A percentile compares a stretch with the other conserved stretches of the same genome.
phyloP scores from a whole-genome alignment of 2,329 filamentous ascomycete genomes.

The Clonostachys rhizophaga region DNA sequence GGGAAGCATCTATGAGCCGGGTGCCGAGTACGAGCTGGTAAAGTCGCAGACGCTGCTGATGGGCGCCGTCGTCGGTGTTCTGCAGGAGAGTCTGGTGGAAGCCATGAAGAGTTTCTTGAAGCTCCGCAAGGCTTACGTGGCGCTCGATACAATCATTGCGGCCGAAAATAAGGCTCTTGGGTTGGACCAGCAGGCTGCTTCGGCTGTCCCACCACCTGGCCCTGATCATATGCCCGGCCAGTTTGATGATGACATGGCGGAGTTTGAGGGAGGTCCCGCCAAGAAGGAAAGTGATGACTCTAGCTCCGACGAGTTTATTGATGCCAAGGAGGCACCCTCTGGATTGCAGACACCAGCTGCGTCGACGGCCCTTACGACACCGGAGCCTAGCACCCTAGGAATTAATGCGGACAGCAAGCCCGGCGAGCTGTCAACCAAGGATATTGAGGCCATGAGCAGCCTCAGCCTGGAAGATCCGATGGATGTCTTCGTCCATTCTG shows the following conservation, averaged over 20 bases:
- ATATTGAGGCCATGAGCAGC: conserved; percentile 27
- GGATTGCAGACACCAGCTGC: conserved; percentile 35
- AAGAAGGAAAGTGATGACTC: conserved; percentile 4
- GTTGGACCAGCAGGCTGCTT: background rate
- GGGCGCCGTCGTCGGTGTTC: conserved; percentile 79
- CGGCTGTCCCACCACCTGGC: background rate
- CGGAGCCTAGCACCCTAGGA: conserved; percentile 5
- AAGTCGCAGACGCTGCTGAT: conserved; percentile 85
- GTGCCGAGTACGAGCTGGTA: conserved; percentile 82
- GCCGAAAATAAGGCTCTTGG: conserved; percentile 54
- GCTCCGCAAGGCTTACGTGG: conserved; percentile 80
- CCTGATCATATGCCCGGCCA: conserved; percentile 8
- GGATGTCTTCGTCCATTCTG: conserved; percentile 86
- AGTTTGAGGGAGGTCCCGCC: conserved; percentile 11
- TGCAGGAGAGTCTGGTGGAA: conserved; percentile 91
- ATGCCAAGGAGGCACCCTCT: conserved; percentile 44
- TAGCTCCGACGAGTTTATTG: conserved; percentile 36
- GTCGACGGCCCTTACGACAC: background rate
- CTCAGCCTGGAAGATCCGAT: conserved; percentile 62
- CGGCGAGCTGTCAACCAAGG: background rate
- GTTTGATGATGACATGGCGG: conserved; percentile 11
- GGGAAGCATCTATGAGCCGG: conserved; percentile 64
- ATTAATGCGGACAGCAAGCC: conserved; percentile 4
- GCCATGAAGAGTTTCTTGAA: conserved; percentile 91
- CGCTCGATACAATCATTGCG: conserved; percentile 73